phyloP scores from a whole-genome alignment of 2,329 filamentous ascomycete genomes.

The Exophiala dermatitidis region DNA sequence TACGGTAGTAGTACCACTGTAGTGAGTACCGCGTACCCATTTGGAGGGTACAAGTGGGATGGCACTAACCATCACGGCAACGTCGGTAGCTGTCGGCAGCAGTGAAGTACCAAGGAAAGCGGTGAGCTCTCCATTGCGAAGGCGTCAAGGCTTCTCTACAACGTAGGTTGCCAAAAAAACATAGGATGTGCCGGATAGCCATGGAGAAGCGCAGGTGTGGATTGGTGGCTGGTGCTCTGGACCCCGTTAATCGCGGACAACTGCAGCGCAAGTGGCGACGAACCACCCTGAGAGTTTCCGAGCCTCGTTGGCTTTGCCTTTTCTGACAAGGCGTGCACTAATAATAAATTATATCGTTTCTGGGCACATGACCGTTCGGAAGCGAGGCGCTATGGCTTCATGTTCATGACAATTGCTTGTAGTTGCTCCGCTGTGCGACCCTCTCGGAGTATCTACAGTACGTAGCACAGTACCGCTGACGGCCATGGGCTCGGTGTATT shows the following conservation, averaged over 20 bases:
- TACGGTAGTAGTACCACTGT: background rate
- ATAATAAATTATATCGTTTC: too few species aligned
- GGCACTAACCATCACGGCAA: too few species aligned
- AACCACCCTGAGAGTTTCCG: background rate
- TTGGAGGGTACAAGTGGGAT: too few species aligned
- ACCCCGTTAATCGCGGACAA: background rate
- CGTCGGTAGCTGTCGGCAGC: too few species aligned
- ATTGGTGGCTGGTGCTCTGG: background rate
- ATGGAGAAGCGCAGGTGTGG: background rate
- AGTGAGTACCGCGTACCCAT: too few species aligned
- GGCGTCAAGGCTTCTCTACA: too few species aligned
- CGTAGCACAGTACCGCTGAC: background rate
- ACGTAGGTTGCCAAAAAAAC: too few species aligned
- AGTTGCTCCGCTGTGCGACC: background rate
- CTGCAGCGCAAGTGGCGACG: background rate
- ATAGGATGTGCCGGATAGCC: background rate
- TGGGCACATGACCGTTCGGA: too few species aligned
- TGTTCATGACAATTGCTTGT: background rate
- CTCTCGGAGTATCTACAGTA: background rate
- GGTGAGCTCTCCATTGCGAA: too few species aligned
- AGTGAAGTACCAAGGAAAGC: too few species aligned
- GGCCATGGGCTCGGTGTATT: too few species aligned
- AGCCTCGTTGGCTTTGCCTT: background rate
- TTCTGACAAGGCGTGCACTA: too few species aligned
- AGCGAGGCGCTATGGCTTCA: background rate